Evolutionary conservation across 1,284 basidiomycete species (phyloP).

Genomic region (Boletus semigastroideus): DNA sequence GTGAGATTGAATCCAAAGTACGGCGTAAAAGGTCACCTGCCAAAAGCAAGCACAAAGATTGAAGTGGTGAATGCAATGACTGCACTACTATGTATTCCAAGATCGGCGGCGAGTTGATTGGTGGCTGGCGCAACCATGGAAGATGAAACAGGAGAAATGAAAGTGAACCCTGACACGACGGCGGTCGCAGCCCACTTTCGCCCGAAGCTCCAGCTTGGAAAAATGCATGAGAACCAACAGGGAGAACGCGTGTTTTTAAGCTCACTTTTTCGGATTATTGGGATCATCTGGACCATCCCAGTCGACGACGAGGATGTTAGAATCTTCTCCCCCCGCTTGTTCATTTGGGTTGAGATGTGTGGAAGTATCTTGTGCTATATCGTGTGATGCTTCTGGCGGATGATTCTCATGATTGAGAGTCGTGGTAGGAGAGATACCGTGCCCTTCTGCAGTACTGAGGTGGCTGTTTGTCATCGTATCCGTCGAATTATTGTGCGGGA

Average conservation of each 20-base stretch:
- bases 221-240: neutral
- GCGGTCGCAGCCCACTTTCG: conserved; percentile 50
- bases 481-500: neutral
- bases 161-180: conserved; percentile 50
- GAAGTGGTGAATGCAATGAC: conserved; percentile 62
- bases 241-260: neutral
- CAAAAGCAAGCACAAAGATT: conserved; percentile 68
- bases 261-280: conserved; percentile 37
- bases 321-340: neutral
- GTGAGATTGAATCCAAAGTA: neutral
- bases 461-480: neutral
- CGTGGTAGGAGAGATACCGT: conserved; percentile 2
- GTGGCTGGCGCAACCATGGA: conserved; percentile 71
- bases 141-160: conserved; percentile 52
- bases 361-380: neutral
- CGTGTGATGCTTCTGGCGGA: rapidly evolving
- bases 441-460: neutral
- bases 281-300: conserved; percentile 39
- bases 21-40: conserved; percentile 32
- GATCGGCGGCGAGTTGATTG: conserved; percentile 49
- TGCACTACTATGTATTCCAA: conserved; percentile 52
- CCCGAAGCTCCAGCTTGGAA: conserved; percentile 45
- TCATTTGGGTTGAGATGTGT: neutral
- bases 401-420: conserved; percentile 11
- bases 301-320: conserved; percentile 26